These are phyloP conservation scores for Mycoemilia scoparia DNA, from an alignment of 192 early-diverging fungal genomes.

Conservation along the genomic window DNA sequence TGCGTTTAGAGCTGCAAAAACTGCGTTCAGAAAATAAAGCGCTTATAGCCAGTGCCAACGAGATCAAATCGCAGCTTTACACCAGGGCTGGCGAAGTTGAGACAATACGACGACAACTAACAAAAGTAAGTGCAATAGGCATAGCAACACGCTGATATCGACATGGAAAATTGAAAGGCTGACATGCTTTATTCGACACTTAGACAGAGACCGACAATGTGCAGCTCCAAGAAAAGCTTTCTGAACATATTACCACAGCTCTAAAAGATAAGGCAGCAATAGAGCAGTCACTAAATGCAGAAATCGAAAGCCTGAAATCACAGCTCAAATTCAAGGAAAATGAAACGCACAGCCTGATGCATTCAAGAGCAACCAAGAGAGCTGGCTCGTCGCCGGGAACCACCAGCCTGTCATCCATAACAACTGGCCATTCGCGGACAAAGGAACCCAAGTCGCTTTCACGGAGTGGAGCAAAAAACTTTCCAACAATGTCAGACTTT, in stretches of 20 bases:
- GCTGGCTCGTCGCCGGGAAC: too few species aligned
- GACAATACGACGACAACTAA: slow-evolving; percentile 24
- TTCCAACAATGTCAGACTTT: too few species aligned
- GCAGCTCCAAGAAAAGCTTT: slow-evolving; percentile 23
- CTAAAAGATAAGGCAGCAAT: slow-evolving; percentile 1
- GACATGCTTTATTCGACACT: too few species aligned
- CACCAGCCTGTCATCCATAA: too few species aligned
- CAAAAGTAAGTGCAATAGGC: too few species aligned
- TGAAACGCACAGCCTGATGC: too few species aligned
- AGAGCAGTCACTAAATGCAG: slow-evolving; percentile 4
- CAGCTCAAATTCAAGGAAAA: slow-evolving; percentile 21
- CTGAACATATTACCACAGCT: slow-evolving; percentile 9
- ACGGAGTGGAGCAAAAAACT: too few species aligned
- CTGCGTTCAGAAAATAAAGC: slow-evolving; percentile 14
- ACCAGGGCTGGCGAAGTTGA: slow-evolving; percentile 26
- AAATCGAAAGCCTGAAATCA: slow-evolving; percentile 19
- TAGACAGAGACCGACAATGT: slow-evolving; percentile 28
- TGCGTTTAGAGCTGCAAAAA: slow-evolving; percentile 9
- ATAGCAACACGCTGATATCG: too few species aligned
- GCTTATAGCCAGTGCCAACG: slow-evolving; percentile 7
- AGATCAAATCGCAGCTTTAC: slow-evolving; percentile 14
- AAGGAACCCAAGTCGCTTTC: too few species aligned
- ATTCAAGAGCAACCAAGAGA: too few species aligned
- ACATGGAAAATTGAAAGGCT: too few species aligned
- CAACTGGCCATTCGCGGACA: too few species aligned